Evolutionary conservation across 768 basidiomycete species (phyloP), one percentile per base, ranked within the genome.

Genomic region (Sporobolomyces roseus): DNA sequence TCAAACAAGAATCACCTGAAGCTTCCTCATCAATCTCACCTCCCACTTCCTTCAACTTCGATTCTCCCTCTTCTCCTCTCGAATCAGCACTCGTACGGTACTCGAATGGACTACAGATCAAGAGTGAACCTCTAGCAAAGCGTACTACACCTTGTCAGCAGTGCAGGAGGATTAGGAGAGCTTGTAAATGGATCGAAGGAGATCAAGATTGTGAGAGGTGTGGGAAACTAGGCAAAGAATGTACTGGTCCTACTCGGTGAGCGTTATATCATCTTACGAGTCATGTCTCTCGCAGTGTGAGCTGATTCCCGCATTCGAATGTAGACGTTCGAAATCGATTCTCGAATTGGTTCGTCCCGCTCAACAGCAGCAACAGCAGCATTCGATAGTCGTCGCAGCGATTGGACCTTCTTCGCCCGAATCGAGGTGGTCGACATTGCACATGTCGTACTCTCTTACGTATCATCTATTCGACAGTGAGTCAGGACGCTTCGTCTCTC

Each of bases 371-470:
- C 30, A 2, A 30, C 30, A 32, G 48, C 19, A 4, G 30, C 19
- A 16, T 23, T 46, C 46, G 23, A 7, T 6, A 35, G 30, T 21
- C 6, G 45, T 23, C 6, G 45, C 35, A 13, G 36, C 54, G 54
- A 55, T 55, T 35, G 33, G 54, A n/a, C 50, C 61, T 10, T 52
- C 61, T 1, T 62, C 61, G 9, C 38, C 61, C 2, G 38, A 51
- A 6, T 14, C 50, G 51, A 43, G 51, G 41, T 62, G 61, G 61
- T 41, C 51, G 25, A 52, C 50, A 21, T 3, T 43, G 27, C 50
- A 43, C 50, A n/a, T 43, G 29, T 62, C 61, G 19, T 62, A 62
- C 51, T 38, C 61, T 35, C 51, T 62, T 23, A 52, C 16, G 19
- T 33, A 41, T 14, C 51, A 62, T 21, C 38, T 62, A 9, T 13